Percentiles rank a stretch among this genome's conserved stretches.
Conservation (phyloP, 257 asterid genomes). For the Plectranthus barbatus region DNA sequence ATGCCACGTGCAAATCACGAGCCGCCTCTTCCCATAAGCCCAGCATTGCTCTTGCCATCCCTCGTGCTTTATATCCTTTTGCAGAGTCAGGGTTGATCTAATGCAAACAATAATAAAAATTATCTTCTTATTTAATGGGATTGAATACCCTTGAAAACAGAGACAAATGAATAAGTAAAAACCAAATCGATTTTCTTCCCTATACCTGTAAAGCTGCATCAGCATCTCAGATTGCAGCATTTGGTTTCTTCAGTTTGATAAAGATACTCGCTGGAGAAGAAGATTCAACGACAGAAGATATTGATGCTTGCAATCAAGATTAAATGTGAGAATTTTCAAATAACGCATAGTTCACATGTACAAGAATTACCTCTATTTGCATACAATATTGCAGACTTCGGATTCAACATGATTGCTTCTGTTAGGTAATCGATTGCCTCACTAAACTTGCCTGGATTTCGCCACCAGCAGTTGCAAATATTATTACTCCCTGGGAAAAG, state of each 20-base stretch:
- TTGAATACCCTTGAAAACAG: neutral
- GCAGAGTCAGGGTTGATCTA: constrained; percentile 83
- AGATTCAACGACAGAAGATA: too few relatives aligned
- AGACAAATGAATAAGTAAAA: too few relatives aligned
- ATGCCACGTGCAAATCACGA: constrained; percentile 60
- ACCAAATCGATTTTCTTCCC: too few relatives aligned
- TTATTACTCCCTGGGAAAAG: neutral
- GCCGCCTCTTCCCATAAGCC: constrained; percentile 89
- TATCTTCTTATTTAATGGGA: neutral
- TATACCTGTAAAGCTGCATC: constrained; percentile 79
- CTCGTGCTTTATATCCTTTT: constrained; percentile 77
- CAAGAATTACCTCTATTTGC: constrained; percentile 50
- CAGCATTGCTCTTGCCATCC: constrained; percentile 68
- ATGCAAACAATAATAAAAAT: constrained; percentile 4
- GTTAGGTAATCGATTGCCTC: constrained; percentile 54
- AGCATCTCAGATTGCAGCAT: constrained; percentile 77
- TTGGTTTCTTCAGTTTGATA: constrained; percentile 62
- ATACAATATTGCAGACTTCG: constrained; percentile 54
- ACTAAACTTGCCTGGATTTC: constrained; percentile 39
- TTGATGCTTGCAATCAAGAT: neutral
- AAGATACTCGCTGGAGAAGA: constrained; percentile 42
- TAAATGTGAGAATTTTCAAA: neutral
- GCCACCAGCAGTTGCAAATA: neutral
- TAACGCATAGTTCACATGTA: neutral
- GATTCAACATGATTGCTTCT: constrained; percentile 57